phyloP scores from a whole-genome alignment of 2,329 filamentous ascomycete genomes.

The Juglanconis sp. region DNA sequence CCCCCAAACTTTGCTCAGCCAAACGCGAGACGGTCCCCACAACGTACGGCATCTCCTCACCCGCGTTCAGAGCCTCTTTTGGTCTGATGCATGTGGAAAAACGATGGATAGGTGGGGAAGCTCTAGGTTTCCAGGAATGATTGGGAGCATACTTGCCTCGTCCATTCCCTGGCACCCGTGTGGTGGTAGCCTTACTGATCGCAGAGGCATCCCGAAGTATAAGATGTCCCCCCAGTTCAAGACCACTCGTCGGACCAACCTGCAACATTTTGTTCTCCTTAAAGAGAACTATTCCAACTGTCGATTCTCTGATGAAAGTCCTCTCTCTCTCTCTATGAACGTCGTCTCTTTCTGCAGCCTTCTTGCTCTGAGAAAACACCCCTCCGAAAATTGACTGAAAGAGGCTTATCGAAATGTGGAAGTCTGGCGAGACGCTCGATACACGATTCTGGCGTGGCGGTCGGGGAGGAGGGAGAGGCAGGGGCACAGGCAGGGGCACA shows the following conservation, averaged over 20 bases:
- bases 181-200: neutral
- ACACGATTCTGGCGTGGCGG: neutral
- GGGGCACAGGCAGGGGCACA: neutral
- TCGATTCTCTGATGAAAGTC: too few relatives aligned
- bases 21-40: neutral
- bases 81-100: neutral
- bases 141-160: neutral
- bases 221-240: neutral
- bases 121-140: too few relatives aligned
- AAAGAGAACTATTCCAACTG: too few relatives aligned
- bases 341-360: too few relatives aligned
- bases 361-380: too few relatives aligned
- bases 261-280: too few relatives aligned
- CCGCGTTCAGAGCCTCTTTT: neutral
- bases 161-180: neutral
- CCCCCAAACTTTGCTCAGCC: conserved; percentile 17
- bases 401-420: neutral
- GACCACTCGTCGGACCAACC: too few relatives aligned
- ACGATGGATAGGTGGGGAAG: neutral
- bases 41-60: neutral
- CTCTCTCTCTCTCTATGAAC: too few relatives aligned
- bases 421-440: neutral
- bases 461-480: neutral
- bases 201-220: neutral
- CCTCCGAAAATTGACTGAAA: neutral